A percentile compares a stretch with the other conserved stretches of the same genome.
These are phyloP conservation scores for Blastobotrys raffinosifermentans DNA, from an alignment of 1,139 yeast species.

Conservation along the genomic window DNA sequence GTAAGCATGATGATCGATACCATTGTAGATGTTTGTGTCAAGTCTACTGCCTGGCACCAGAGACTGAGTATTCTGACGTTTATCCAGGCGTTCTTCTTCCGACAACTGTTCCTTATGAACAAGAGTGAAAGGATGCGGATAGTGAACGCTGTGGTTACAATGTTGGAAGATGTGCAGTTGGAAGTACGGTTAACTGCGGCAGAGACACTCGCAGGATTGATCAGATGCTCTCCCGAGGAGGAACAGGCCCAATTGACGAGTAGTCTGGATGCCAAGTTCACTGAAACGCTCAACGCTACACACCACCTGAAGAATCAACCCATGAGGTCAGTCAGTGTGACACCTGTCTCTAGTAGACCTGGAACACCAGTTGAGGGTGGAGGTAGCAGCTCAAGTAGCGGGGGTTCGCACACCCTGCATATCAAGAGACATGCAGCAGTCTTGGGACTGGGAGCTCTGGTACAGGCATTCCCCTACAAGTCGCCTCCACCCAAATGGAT, in stretches of 20 bases:
- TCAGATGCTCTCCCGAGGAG: slow-evolving; percentile 65
- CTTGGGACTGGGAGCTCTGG: slow-evolving; percentile 80
- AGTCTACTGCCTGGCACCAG: slow-evolving; percentile 58
- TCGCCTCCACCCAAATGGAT: slow-evolving; percentile 94
- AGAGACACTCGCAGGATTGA: slow-evolving; percentile 68
- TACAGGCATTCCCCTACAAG: slow-evolving; percentile 83
- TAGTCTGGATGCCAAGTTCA: slow-evolving; percentile 25
- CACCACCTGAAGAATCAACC: background rate
- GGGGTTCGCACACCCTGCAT: slow-evolving; percentile 21
- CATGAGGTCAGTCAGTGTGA: background rate
- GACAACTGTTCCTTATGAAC: slow-evolving; percentile 56
- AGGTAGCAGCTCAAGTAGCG: slow-evolving; percentile 12
- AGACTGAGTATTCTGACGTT: slow-evolving; percentile 61
- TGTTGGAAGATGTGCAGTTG: slow-evolving; percentile 56
- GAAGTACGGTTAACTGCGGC: slow-evolving; percentile 79
- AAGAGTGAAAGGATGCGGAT: slow-evolving; percentile 46
- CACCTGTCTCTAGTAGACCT: slow-evolving; percentile 1
- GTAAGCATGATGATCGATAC: slow-evolving; percentile 45
- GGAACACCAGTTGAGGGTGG: slow-evolving; percentile 19
- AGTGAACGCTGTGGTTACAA: slow-evolving; percentile 46
- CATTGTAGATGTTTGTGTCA: slow-evolving; percentile 43
- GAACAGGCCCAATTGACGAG: slow-evolving; percentile 43
- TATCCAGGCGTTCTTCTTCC: slow-evolving; percentile 68
- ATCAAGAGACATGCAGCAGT: slow-evolving; percentile 76
- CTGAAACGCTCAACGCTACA: slow-evolving; percentile 11